Conservation (phyloP, 352 stramenopile genomes). For the Globisporangium nodosum region DNA sequence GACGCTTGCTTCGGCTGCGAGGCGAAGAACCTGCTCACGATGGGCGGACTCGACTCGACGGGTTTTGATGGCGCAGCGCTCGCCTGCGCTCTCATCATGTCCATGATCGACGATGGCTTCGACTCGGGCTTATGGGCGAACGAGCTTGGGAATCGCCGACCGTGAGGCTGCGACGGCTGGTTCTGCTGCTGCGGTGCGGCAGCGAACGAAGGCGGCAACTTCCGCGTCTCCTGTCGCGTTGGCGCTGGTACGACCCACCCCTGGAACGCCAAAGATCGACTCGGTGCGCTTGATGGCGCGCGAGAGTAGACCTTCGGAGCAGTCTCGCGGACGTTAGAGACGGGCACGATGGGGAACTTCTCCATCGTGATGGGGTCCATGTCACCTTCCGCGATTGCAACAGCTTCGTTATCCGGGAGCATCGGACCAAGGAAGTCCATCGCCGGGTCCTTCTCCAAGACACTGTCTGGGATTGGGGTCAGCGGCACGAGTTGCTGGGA, state of each 20-base stretch:
- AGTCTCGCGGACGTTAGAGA: background rate
- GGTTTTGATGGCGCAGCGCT: background rate
- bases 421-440: constrained; percentile 69
- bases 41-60: constrained; percentile 1
- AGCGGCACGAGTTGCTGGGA: constrained; percentile 57
- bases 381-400: constrained; percentile 56
- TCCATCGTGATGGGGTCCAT: constrained; percentile 68
- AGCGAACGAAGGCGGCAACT: background rate
- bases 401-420: constrained; percentile 35
- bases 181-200: background rate
- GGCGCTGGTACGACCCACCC: background rate
- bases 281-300: background rate
- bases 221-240: background rate
- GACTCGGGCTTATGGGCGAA: constrained; percentile 1
- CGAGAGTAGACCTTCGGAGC: background rate
- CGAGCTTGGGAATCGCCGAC: constrained; percentile 4
- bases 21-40: constrained; percentile 19
- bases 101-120: constrained; percentile 1
- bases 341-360: constrained; percentile 22
- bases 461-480: constrained; percentile 37
- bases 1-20: constrained; percentile 23
- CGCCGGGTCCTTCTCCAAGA: constrained; percentile 18
- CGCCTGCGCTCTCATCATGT: background rate
- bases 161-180: background rate
- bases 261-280: background rate